Evolutionary conservation across 148 eudicot species (phyloP).

Genomic region (Rhododendron simsii): DNA sequence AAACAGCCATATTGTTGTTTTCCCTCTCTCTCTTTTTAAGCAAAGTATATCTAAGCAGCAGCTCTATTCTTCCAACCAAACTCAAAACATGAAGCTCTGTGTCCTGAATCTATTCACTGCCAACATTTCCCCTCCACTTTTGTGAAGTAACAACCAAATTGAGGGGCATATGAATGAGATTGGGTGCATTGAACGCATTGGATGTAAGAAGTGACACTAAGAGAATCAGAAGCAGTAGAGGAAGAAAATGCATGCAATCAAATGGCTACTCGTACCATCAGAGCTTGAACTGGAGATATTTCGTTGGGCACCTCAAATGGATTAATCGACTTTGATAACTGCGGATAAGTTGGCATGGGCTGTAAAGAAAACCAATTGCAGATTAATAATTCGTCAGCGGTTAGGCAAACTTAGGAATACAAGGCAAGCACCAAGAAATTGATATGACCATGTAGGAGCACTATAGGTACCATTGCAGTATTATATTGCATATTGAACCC

Average conservation of each 20-base stretch:
- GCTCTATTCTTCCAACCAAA: not conserved
- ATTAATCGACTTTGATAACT: constrained; percentile 50
- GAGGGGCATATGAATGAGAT: not conserved
- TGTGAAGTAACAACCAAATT: not conserved
- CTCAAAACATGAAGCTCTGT: not conserved
- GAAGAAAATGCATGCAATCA: not conserved
- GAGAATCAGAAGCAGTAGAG: not conserved
- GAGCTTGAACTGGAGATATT: constrained; percentile 49
- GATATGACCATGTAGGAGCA: not conserved
- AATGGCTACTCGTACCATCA: constrained; percentile 35
- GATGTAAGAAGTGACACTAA: not conserved
- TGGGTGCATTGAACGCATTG: not conserved
- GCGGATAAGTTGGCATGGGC: constrained; percentile 48
- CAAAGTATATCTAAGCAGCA: not conserved
- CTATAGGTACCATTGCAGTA: constrained; percentile 51
- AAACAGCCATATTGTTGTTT: not conserved
- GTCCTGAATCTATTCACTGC: not conserved
- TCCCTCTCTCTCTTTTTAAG: not conserved
- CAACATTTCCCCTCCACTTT: not conserved
- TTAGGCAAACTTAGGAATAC: not conserved
- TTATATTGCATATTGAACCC: constrained; percentile 64
- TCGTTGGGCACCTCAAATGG: constrained; percentile 71
- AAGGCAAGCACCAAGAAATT: not conserved
- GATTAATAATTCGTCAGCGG: not conserved
- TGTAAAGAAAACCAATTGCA: constrained; percentile 28